Evolutionary conservation across 208 protist species (phyloP).

Genomic region (Crithidia expoeki): DNA sequence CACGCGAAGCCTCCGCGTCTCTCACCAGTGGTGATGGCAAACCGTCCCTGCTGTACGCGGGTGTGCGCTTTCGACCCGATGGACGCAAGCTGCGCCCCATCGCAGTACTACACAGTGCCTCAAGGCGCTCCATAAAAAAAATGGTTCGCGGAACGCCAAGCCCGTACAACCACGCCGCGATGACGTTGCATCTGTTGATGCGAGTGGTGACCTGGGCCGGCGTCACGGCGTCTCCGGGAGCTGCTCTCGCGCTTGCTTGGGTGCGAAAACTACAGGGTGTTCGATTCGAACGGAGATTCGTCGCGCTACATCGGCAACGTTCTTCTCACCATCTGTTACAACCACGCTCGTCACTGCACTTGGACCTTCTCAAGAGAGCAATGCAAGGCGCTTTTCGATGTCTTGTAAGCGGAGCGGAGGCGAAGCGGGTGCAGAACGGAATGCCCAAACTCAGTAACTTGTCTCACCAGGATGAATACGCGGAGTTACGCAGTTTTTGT

Average conservation of each 20-base stretch:
- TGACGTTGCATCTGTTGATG: slow-evolving; percentile 7
- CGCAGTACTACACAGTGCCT: slow-evolving; percentile 46
- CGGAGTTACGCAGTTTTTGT: slow-evolving; percentile 68
- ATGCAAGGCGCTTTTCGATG: slow-evolving; percentile 57
- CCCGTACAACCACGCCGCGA: slow-evolving; percentile 11
- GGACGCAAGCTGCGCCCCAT: slow-evolving; percentile 76
- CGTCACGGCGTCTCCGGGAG: background rate
- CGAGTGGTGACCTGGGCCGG: background rate
- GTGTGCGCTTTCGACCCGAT: slow-evolving; percentile 63
- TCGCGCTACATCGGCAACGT: background rate
- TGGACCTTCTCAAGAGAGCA: slow-evolving; percentile 25
- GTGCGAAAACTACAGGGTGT: background rate
- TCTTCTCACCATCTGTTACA: background rate
- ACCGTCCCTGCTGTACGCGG: slow-evolving; percentile 48
- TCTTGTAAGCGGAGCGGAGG: slow-evolving; percentile 53
- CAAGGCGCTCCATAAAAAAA: slow-evolving; percentile 22
- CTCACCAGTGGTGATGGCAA: slow-evolving; percentile 3
- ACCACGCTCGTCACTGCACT: background rate
- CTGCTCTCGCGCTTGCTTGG: background rate
- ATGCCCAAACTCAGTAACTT: slow-evolving; percentile 42
- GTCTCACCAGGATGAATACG: slow-evolving; percentile 65
- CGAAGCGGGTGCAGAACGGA: slow-evolving; percentile 33
- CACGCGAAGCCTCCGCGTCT: slow-evolving; percentile 1
- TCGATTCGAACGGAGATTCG: background rate
- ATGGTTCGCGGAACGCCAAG: slow-evolving; percentile 30